A percentile compares a stretch with the other conserved stretches of the same genome.
phyloP scores from a whole-genome alignment of 805 yeast genomes.

The Monosporozyma servazzii region DNA sequence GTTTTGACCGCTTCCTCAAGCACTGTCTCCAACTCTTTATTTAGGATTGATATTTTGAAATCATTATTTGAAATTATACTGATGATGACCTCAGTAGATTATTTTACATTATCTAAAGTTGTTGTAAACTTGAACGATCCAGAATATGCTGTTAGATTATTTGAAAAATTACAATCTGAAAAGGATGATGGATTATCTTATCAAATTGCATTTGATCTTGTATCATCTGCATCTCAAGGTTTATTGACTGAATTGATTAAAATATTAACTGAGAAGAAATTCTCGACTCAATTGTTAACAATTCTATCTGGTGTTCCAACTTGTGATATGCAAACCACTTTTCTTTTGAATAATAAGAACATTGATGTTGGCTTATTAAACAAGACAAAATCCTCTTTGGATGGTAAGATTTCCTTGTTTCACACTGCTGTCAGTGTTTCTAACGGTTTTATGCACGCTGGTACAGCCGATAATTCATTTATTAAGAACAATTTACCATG shows the following conservation, averaged over 20 bases:
- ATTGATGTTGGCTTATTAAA: constrained; percentile 77
- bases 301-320: constrained; percentile 89
- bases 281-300: constrained; percentile 43
- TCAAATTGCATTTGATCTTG: constrained; percentile 94
- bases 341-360: constrained; percentile 75
- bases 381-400: constrained; percentile 70
- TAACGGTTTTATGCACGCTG: constrained; percentile 90
- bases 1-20: constrained; percentile 66
- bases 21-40: constrained; percentile 53
- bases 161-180: constrained; percentile 41
- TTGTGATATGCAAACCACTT: constrained; percentile 85
- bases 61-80: constrained; percentile 54
- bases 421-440: constrained; percentile 94
- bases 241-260: constrained; percentile 52
- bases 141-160: constrained; percentile 56
- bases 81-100: constrained; percentile 58
- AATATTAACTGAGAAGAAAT: constrained; percentile 28
- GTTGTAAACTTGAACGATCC: constrained; percentile 81
- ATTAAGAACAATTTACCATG: constrained; percentile 87
- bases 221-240: constrained; percentile 84
- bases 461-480: constrained; percentile 91
- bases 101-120: constrained; percentile 73
- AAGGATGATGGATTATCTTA: constrained; percentile 57
- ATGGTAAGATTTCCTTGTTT: constrained; percentile 87
- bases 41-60: constrained; percentile 57